Percentiles rank a stretch among this genome's conserved stretches.
Evolutionary conservation across 2,329 filamentous ascomycete species (phyloP).

Genomic region (Trichoderma harzianum): DNA sequence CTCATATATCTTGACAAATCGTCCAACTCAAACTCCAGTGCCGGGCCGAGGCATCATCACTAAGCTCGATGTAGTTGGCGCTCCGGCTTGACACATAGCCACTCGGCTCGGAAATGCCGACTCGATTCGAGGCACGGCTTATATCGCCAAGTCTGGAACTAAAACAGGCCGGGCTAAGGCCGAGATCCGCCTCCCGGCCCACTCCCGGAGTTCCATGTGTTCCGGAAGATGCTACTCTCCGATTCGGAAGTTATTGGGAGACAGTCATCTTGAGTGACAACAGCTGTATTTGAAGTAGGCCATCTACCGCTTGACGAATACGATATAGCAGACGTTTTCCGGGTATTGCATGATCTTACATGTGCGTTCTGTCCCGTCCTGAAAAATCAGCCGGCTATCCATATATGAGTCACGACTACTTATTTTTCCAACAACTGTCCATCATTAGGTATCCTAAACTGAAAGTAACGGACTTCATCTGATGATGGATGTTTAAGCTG

Average conservation of each 20-base stretch:
- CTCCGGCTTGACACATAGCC: neutral
- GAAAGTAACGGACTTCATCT: neutral
- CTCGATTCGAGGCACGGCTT: neutral
- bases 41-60: neutral
- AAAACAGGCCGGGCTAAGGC: constrained; percentile 1
- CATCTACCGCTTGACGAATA: neutral
- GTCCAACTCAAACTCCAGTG: neutral
- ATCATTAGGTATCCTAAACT: neutral
- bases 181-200: constrained; percentile 2
- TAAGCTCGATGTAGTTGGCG: neutral
- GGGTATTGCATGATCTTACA: neutral
- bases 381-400: neutral
- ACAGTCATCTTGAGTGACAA: neutral
- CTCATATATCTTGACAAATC: neutral
- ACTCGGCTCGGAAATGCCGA: neutral
- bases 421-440: neutral
- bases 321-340: neutral
- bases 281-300: neutral
- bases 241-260: neutral
- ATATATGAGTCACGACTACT: neutral
- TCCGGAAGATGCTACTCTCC: neutral
- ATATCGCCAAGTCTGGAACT: neutral
- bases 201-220: neutral
- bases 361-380: neutral
- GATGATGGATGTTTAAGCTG: neutral